Evolutionary conservation across 768 basidiomycete species (phyloP), one percentile per base, ranked within the genome.

Genomic region (Fistulinella prunicolor): DNA sequence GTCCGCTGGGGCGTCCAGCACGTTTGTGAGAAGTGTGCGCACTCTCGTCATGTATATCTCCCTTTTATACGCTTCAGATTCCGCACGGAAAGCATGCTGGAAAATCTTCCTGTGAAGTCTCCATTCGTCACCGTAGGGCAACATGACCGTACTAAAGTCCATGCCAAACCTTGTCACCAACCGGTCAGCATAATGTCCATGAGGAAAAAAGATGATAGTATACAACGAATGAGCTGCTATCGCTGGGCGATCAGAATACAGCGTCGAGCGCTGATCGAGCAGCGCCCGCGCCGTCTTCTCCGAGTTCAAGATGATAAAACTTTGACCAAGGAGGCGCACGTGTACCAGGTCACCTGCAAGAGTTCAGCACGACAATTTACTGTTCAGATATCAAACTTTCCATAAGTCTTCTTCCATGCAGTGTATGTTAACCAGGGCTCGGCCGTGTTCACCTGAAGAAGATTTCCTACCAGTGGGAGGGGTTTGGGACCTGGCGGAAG

Each of bases 351-450:
- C 60, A 9, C 61, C 62, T 62, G 20, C 7, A 3, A 20, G 13
- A 13, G 6, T 22, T 56, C 21, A 56, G 37, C 8, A 49, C 19
- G 30, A 23, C 21, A 20, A 10, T 6, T 37, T 24, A 34, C 4
- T 3, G 23, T 16, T 30, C 10, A 19, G 3, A 24, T 4, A 29
- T 12, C 10, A n/a, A n/a, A 35, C 53, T 30, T 29, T 58, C 68
- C 70, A 44, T 70, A 70, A 45, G 44, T 53, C 48, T 60, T 55
- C 51, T 55, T 59, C 70, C 70, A 70, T n/a, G 58, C 46, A 12
- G 69, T 56, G 46, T 68, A 70, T 17, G 66, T 61, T 22, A 70
- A 36, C 68, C 68, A 71, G 5, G 69, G 64, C n/a, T 59, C 47
- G 10, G 59, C 24, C 2, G 53, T 48, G 34, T 68, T 61, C 29